Conservation (phyloP, 2,329 filamentous ascomycete species). For the Penicillium paneum region DNA sequence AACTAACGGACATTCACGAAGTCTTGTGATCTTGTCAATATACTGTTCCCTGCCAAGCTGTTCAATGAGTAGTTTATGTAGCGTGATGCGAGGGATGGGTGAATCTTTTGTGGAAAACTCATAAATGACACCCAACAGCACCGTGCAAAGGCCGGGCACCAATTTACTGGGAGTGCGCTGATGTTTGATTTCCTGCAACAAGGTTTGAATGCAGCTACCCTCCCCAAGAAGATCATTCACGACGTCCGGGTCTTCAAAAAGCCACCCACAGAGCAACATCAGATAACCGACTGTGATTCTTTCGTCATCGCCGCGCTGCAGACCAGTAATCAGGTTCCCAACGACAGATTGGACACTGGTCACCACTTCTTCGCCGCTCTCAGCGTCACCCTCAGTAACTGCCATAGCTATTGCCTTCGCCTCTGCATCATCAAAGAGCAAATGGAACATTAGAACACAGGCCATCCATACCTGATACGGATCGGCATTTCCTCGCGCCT, state of each 20-base stretch:
- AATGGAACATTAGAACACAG: constrained; percentile 77
- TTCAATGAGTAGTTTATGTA: constrained; percentile 74
- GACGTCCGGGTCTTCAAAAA: constrained; percentile 87
- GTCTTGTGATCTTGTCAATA: constrained; percentile 71
- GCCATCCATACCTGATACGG: constrained; percentile 91
- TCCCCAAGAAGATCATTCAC: constrained; percentile 92
- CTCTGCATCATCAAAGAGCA: constrained; percentile 74
- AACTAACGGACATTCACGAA: constrained; percentile 74
- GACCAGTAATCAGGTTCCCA: constrained; percentile 75
- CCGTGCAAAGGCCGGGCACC: constrained; percentile 76
- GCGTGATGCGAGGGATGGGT: constrained; percentile 73
- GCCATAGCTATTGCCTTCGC: constrained; percentile 77
- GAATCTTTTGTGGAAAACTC: constrained; percentile 98
- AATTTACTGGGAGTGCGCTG: constrained; percentile 60
- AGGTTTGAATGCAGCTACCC: constrained; percentile 83
- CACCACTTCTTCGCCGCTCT: constrained; percentile 88
- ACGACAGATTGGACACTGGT: constrained; percentile 88
- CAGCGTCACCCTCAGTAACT: constrained; percentile 84
- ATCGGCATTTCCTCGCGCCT: constrained; percentile 63
- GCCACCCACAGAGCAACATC: constrained; percentile 83
- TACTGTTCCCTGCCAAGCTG: constrained; percentile 84
- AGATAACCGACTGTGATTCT: constrained; percentile 79
- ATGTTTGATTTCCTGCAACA: constrained; percentile 72
- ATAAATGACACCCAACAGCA: constrained; percentile 83
- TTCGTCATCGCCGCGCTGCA: constrained; percentile 73